These are phyloP conservation scores for Talinum fruticosum DNA, from an alignment of 148 eudicot species.

Conservation along the genomic window DNA sequence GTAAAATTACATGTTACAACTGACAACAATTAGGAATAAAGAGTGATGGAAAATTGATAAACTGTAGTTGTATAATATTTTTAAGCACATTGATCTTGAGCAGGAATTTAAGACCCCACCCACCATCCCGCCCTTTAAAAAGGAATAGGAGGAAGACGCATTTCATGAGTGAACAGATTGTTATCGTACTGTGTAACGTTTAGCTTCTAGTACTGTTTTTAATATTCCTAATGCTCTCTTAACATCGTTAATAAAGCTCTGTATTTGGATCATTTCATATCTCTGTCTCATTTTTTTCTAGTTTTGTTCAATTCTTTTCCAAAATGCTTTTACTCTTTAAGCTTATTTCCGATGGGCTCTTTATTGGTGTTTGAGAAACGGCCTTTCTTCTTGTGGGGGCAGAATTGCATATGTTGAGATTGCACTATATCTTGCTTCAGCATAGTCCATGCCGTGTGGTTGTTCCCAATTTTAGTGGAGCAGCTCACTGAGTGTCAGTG, in stretches of 20 bases:
- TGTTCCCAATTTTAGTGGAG: too few species aligned
- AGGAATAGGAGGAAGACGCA: too few species aligned
- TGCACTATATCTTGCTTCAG: neutral
- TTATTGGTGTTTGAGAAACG: neutral
- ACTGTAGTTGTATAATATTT: neutral
- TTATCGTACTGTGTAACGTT: too few species aligned
- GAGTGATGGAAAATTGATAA: neutral
- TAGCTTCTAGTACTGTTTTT: neutral
- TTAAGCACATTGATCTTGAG: neutral
- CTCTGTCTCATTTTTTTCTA: neutral
- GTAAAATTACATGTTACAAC: neutral
- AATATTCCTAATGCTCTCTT: neutral
- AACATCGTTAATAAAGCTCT: neutral
- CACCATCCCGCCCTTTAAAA: neutral
- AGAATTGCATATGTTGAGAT: neutral
- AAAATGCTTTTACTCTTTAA: too few species aligned
- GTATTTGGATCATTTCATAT: neutral
- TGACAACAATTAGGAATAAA: neutral
- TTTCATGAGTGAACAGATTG: neutral
- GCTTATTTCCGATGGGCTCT: neutral
- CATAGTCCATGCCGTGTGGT: neutral
- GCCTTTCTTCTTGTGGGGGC: neutral
- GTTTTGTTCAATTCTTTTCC: too few species aligned
- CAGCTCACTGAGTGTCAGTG: neutral
- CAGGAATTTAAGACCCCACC: neutral